Evolutionary conservation across 805 yeast genomes (phyloP), one percentile per base, ranked within the genome.

Genomic region (Maudiozyma barnettii): DNA sequence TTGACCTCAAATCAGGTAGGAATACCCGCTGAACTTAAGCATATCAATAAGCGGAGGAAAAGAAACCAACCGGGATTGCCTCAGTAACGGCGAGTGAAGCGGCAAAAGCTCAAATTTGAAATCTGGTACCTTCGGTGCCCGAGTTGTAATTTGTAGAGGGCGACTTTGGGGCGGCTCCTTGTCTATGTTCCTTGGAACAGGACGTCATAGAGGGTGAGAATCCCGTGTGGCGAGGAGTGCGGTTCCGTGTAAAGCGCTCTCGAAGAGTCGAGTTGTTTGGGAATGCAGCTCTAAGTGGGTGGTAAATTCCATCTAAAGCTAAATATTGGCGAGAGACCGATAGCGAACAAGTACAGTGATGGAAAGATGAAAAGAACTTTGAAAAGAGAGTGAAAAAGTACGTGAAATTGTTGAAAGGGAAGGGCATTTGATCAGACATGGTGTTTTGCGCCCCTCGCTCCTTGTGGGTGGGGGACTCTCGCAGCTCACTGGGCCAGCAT

Each of bases 291-390:
- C 68, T 65, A 67, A 54, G 57, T 54, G 57, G 57, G 57, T 54
- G 57, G 57, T 54, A 54, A 54, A 64, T 61, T 65, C 70, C 71
- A 65, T 64, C 68, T 66, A 65, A 68, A 63, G 71, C 71, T 68
- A 64, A 67, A 67, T 67, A 66, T 66, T 65, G 70, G 72, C 70
- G 69, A 66, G 71, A 66, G 70, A 67, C 71, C 70, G 71, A 67
- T 68, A 68, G 70, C 70, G 69, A 67, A 67, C 71, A 68, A 66
- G 71, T 67, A 68, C 70, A 64, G 71, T 68, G 70, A 68, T 60
- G 70, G 70, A 68, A 66, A 67, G 71, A 67, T 68, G 70, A 67
- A 67, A 67, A 66, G 70, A 58, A 66, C 69, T 64, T 64, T 66
- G 70, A 65, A 66, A 66, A 66, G 70, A 64, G 70, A 66, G 71